Base-by-base conservation (phyloP, 192 early-diverging fungal species). In the Coemansia sp. region DNA sequence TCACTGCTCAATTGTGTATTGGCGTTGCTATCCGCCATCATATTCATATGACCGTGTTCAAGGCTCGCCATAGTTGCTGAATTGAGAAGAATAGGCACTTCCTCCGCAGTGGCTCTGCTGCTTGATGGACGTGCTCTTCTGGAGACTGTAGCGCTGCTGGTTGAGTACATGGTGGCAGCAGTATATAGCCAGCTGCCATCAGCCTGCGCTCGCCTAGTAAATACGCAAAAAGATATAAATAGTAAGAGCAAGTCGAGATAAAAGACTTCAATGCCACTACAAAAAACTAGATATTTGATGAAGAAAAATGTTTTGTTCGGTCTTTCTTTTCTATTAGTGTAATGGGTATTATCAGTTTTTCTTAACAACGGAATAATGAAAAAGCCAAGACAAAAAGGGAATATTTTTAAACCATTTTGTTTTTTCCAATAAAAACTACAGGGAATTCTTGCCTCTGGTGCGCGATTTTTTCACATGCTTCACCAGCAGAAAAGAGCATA, bases 1-100 rank as follows among this genome's bases (percentile, higher is more conserved):
- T 75, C 78, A 48, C 67, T 66, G 42, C 73, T 66, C 65, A 10
- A 9, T 23, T 42, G 53, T 26, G 49, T 57, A 45, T 42, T 23
- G 37, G 11, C 12, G 50, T 18, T 23, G 50, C 7, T 23, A 18
- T 9, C 3, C 21, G 50, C 19, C n/a, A 23, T 18, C 50, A 23
- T 53, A 12, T 53, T 2, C 19, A 53, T 23, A 53, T 6, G 18
- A 21, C 11, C 5, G 6, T 53, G 19, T 23, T 53, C 21, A 23
- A 6, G 6, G 19, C 12, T 53, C 4, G 21, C 19, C 6, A 21
- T 11, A 2, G 50, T 21, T 6, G 50, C 19, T 7, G 50, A 53
- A 8, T 53, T 21, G 7, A 21, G 19, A 53, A 53, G 21, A 6
- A 23, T 21, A 23, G 50, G 50, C 19, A 12, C 7, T 26, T 26